Evolutionary conservation across 1,139 yeast species (phyloP).

Genomic region (Yamadazyma dushanensis): DNA sequence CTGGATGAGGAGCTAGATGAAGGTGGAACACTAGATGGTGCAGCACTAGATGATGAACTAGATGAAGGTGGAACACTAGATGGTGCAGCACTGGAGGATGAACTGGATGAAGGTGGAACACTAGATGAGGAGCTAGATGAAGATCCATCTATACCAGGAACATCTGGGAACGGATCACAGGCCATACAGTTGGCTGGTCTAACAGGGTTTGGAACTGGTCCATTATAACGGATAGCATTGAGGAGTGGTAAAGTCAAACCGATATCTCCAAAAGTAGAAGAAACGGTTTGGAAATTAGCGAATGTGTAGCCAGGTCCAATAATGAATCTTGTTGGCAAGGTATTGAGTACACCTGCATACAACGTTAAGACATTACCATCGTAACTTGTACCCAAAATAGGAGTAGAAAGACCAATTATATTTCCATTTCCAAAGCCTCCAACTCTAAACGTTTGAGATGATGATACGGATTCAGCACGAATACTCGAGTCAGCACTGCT

Average conservation of each 20-base stretch:
- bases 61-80: background rate
- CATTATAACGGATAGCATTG: slow-evolving; percentile 9
- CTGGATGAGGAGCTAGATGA: slow-evolving; percentile 1
- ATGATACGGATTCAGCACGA: slow-evolving; percentile 17
- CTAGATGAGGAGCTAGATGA: background rate
- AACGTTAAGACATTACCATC: slow-evolving; percentile 8
- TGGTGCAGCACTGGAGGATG: background rate
- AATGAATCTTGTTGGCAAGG: slow-evolving; percentile 27
- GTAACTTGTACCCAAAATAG: slow-evolving; percentile 14
- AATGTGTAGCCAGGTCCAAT: slow-evolving; percentile 20
- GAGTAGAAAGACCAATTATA: no score
- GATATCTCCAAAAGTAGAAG: slow-evolving; percentile 17
- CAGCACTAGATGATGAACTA: no score
- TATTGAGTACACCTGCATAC: slow-evolving; percentile 9
- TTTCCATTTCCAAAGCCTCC: slow-evolving; percentile 28
- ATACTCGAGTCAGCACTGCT: slow-evolving; percentile 19
- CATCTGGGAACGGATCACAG: no score
- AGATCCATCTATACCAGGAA: background rate
- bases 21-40: background rate
- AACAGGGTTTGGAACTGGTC: slow-evolving; percentile 5
- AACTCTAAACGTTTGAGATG: slow-evolving; percentile 22
- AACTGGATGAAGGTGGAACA: background rate
- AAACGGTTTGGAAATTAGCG: slow-evolving; percentile 14
- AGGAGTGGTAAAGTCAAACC: slow-evolving; percentile 13
- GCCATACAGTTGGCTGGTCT: no score